A percentile compares a stretch with the other conserved stretches of the same genome.
Evolutionary conservation across 2,329 filamentous ascomycete species (phyloP).

Genomic region (Hypoxylon sp.): DNA sequence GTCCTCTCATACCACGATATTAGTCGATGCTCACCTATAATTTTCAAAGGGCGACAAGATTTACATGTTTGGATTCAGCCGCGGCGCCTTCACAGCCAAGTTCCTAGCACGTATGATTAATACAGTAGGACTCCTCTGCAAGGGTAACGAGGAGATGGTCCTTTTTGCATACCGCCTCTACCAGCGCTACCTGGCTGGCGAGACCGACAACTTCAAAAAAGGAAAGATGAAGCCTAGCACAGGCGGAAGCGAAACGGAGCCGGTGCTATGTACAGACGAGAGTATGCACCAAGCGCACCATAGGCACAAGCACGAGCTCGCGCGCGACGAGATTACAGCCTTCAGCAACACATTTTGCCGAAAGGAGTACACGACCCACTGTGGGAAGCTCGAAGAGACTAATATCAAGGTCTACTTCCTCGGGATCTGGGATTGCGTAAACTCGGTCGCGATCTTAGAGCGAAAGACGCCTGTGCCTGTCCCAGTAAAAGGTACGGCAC

Average conservation of each 20-base stretch:
- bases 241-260: conserved; percentile 14
- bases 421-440: conserved; percentile 70
- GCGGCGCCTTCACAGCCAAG: conserved; percentile 68
- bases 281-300: conserved; percentile 42
- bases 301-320: conserved; percentile 54
- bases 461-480: conserved; percentile 58
- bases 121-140: conserved; percentile 64
- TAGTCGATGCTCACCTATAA: conserved; percentile 16
- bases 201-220: conserved; percentile 55
- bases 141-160: conserved; percentile 69
- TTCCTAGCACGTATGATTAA: conserved; percentile 68
- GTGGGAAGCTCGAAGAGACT: conserved; percentile 22
- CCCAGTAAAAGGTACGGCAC: conserved; percentile 59
- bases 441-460: conserved; percentile 63
- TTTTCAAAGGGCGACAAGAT: conserved; percentile 62
- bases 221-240: conserved; percentile 6
- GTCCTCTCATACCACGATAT: background rate
- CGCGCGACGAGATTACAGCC: conserved; percentile 59
- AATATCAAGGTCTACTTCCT: conserved; percentile 66
- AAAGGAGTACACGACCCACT: conserved; percentile 50
- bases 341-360: conserved; percentile 66
- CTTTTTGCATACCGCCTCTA: conserved; percentile 65
- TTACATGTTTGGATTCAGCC: conserved; percentile 69
- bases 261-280: conserved; percentile 7
- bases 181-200: conserved; percentile 59